Evolutionary conservation across 2,329 filamentous ascomycete genomes (phyloP), one percentile per base, ranked within the genome.

Genomic region (Diaporthe longicolla): DNA sequence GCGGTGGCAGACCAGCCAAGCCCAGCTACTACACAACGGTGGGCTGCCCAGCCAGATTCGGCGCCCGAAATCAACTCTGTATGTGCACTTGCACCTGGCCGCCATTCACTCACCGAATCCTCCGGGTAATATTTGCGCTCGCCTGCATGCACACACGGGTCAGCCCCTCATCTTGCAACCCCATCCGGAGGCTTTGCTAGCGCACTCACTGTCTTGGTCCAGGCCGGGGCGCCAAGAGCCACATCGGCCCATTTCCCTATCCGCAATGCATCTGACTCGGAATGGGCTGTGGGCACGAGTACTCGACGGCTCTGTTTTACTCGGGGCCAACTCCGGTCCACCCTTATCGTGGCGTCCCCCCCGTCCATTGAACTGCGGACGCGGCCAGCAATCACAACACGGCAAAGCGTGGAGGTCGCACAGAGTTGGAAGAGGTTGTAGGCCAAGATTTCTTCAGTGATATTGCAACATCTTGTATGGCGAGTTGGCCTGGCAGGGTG

Each of bases 371-470:
- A 15, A 2, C 59, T 63, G n/a, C 37, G 15, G 24, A 3, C 37
- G 6, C 15, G 37, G 10, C 15, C 10, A 15, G 29, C 5, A 13
- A 37, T 65, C 24, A 24, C n/a, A 45, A 15, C 58, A 24, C 37
- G 29, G 45, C 35, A 61, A 24, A 40, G 37, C 37, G 10, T 40
- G 37, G 13, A 37, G 24, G 17, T 32, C 43, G 19, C 43, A 50
- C 7, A 35, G 61, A 7, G 37, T 3, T 37, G 43, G 26, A 19
- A 52, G 32, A 52, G 50, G 19, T 21, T 13, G 45, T 9, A 54
- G 45, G 45, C 63, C 63, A 66, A 52, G 63, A 66, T n/a, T 17
- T 37, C 63, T 21, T 66, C 45, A 66, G 19, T 32, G 24, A 66
- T 66, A 52, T 52, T 52, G 63, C 63, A 37, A 37, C 45, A 52